These are phyloP conservation scores for Onygenales sp. DNA, from an alignment of 2,329 filamentous ascomycete species.

Conservation along the genomic window DNA sequence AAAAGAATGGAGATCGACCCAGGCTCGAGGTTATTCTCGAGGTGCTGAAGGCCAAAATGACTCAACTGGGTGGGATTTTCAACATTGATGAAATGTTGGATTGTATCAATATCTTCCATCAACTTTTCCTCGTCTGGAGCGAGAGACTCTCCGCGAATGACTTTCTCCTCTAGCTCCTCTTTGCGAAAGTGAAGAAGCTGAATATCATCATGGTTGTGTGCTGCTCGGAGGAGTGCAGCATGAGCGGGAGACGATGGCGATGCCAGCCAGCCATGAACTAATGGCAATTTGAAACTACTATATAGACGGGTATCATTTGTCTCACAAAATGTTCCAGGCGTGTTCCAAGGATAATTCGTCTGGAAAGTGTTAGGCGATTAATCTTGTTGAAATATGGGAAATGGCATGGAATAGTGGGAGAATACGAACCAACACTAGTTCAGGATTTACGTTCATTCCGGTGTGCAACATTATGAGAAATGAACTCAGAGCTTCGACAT, in stretches of 20 bases:
- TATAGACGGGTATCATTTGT: slow-evolving; percentile 88
- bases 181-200: slow-evolving; percentile 82
- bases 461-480: slow-evolving; percentile 87
- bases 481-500: slow-evolving; percentile 76
- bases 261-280: slow-evolving; percentile 91
- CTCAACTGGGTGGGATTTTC: slow-evolving; percentile 82
- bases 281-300: slow-evolving; percentile 73
- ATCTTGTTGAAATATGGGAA: background rate
- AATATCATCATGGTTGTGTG: slow-evolving; percentile 80
- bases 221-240: slow-evolving; percentile 61
- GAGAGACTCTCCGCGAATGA: slow-evolving; percentile 52
- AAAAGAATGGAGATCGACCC: slow-evolving; percentile 86
- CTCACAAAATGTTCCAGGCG: slow-evolving; percentile 70
- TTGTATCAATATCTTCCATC: slow-evolving; percentile 72
- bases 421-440: slow-evolving; percentile 55
- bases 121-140: slow-evolving; percentile 64
- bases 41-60: slow-evolving; percentile 64
- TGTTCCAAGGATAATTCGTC: slow-evolving; percentile 34
- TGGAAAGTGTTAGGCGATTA: background rate
- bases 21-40: slow-evolving; percentile 60
- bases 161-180: slow-evolving; percentile 76
- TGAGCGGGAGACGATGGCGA: slow-evolving; percentile 55
- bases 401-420: background rate
- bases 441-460: slow-evolving; percentile 96
- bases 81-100: slow-evolving; percentile 68